Evolutionary conservation across 2,329 filamentous ascomycete species (phyloP), one percentile per base, ranked within the genome.

Genomic region (Mycosphaerella arachidis): DNA sequence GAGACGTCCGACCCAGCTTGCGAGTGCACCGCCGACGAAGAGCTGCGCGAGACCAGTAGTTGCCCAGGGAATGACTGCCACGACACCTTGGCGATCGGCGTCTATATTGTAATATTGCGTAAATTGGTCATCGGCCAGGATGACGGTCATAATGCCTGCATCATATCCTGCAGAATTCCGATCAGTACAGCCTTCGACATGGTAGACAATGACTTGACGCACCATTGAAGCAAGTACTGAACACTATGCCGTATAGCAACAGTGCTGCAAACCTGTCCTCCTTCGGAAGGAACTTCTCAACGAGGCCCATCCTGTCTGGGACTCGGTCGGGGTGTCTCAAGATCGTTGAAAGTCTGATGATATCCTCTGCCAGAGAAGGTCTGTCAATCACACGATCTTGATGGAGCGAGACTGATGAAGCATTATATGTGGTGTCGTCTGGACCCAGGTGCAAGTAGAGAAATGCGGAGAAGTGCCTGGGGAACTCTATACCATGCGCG

Each of bases 61-160:
- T 1, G 76, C 76, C 76, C 76, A 78, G 6, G 76, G 75, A 55
- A 77, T 76, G 1, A 72, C 75, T 12, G 76, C 75, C 54, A 78
- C 72, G 8, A 76, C 65, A 24, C 76, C 76, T n/a, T 69, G 70
- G 37, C 65, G 68, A 24, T 70, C 72, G 4, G 70, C 58, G 56
- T 74, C 68, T 29, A 78, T 72, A 33, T 68, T 61, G 67, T 78
- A 78, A 61, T 78, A 78, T 3, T 70, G 58, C 13, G 68, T 76
- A 58, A 78, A 78, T 55, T 77, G 75, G 20, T 75, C 66, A 58
- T 78, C 76, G 4, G 76, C 75, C 55, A 78, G 59, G 57, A 78
- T 78, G 53, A 77, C 75, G 1, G 75, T 77, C 74, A 77, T 77
- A 57, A 78, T 77, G 6, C 73, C 73, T 37, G 74, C 74, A 71